Evolutionary conservation across 2,329 filamentous ascomycete species (phyloP).

Genomic region (Balansia obtecta): DNA sequence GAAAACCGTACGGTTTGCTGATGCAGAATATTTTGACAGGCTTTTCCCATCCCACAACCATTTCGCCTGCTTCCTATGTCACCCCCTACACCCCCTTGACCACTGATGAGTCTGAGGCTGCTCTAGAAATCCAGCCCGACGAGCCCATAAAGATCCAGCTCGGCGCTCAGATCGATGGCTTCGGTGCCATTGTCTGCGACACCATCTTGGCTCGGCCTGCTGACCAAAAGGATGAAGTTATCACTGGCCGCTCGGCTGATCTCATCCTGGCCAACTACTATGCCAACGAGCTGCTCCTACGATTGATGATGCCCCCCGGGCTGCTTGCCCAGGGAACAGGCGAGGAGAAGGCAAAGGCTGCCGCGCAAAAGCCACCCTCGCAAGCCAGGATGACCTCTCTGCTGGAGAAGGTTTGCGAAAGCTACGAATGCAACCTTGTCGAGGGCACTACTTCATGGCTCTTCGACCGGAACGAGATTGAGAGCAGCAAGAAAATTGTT

Average conservation of each 20-base stretch:
- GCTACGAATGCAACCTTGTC: conserved; percentile 83
- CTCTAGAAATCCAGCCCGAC: conserved; percentile 63
- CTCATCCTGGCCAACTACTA: conserved; percentile 85
- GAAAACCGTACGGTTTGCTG: conserved; percentile 1
- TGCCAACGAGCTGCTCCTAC: conserved; percentile 86
- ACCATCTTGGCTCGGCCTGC: conserved; percentile 62
- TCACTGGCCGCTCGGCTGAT: conserved; percentile 72
- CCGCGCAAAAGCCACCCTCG: conserved; percentile 67
- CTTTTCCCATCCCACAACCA: conserved; percentile 85
- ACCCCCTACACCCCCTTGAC: conserved; percentile 92
- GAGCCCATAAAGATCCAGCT: conserved; percentile 96
- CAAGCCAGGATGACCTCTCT: conserved; percentile 79
- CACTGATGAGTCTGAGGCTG: conserved; percentile 76
- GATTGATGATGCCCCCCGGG: conserved; percentile 85
- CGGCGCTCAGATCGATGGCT: conserved; percentile 96
- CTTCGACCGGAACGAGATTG: conserved; percentile 95
- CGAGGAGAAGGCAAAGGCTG: conserved; percentile 90
- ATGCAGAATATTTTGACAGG: conserved; percentile 34
- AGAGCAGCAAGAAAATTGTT: conserved; percentile 96
- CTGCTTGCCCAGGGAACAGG: conserved; percentile 71
- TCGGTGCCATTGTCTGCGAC: conserved; percentile 92
- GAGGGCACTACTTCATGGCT: conserved; percentile 98
- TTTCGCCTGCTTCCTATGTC: conserved; percentile 87
- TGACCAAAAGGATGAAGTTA: conserved; percentile 47
- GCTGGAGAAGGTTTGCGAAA: conserved; percentile 82